These are phyloP conservation scores for Colletotrichum sp. DNA, from an alignment of 2,329 filamentous ascomycete genomes.

Conservation along the genomic window DNA sequence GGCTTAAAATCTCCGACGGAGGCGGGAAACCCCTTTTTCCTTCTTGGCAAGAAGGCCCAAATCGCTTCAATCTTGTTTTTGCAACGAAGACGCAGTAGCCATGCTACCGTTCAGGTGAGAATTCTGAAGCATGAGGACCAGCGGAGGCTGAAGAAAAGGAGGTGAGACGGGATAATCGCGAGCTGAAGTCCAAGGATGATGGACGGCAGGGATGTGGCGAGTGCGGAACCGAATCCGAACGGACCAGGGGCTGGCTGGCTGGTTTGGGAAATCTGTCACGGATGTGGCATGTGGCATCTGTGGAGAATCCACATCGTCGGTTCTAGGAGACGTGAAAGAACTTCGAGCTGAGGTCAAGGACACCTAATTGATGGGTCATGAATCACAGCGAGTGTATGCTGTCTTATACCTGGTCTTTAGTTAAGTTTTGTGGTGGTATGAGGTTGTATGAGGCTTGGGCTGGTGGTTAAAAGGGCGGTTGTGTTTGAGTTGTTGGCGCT, in stretches of 20 bases:
- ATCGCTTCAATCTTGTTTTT: not conserved
- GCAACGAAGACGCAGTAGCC: accelerated
- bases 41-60: not conserved
- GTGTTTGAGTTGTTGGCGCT: accelerated
- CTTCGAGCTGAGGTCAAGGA: too few species aligned
- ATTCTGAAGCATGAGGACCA: not conserved
- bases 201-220: not conserved
- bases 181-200: not conserved
- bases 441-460: too few species aligned
- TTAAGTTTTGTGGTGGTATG: too few species aligned
- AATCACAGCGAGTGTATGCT: too few species aligned
- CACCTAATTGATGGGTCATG: too few species aligned
- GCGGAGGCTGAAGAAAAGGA: accelerated
- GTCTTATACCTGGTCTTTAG: too few species aligned
- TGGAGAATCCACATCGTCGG: too few species aligned
- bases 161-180: not conserved
- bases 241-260: not conserved
- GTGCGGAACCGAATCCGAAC: not conserved
- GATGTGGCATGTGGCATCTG: not conserved
- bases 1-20: not conserved
- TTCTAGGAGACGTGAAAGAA: too few species aligned
- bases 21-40: not conserved
- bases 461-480: too few species aligned
- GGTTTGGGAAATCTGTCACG: not conserved
- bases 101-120: not conserved